phyloP scores from a whole-genome alignment of 140 eudicot species.

The Stevia rebaudiana region DNA sequence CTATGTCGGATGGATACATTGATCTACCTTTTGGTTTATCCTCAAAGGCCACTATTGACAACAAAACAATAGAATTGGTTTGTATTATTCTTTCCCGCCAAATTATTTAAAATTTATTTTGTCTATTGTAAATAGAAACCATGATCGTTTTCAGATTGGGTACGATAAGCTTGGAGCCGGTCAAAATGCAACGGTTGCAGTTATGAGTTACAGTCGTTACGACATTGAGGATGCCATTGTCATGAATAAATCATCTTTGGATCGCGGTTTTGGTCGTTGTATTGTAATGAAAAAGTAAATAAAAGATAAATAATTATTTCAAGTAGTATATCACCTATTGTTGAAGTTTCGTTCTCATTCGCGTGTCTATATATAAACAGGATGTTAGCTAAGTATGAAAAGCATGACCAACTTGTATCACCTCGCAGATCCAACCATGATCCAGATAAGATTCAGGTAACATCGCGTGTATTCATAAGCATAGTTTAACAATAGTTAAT shows the following conservation, averaged over 20 bases:
- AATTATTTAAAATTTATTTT: too few relatives aligned
- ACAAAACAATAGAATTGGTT: conserved; percentile 95
- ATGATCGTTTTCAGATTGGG: too few relatives aligned
- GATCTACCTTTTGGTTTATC: conserved; percentile 87
- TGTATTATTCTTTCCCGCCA: neutral
- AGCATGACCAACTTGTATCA: conserved; percentile 43
- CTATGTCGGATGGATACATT: conserved; percentile 76
- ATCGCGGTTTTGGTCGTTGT: too few relatives aligned
- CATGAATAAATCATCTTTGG: too few relatives aligned
- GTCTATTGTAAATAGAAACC: too few relatives aligned
- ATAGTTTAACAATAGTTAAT: neutral
- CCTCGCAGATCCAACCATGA: conserved; percentile 50
- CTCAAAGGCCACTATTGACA: conserved; percentile 91
- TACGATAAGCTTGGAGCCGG: conserved; percentile 90
- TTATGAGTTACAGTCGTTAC: neutral
- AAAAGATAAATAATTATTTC: too few relatives aligned
- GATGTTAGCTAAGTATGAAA: conserved; percentile 34
- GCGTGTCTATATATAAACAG: conserved; percentile 35
- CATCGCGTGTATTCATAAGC: neutral
- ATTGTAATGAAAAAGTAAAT: too few relatives aligned
- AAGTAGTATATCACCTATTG: too few relatives aligned
- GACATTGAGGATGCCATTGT: too few relatives aligned
- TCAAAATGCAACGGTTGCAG: conserved; percentile 98
- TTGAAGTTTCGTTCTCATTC: conserved; percentile 12
- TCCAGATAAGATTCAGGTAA: conserved; percentile 65